Evolutionary conservation across 352 stramenopile species (phyloP).

Genomic region (Globisporangium megalacanthum): DNA sequence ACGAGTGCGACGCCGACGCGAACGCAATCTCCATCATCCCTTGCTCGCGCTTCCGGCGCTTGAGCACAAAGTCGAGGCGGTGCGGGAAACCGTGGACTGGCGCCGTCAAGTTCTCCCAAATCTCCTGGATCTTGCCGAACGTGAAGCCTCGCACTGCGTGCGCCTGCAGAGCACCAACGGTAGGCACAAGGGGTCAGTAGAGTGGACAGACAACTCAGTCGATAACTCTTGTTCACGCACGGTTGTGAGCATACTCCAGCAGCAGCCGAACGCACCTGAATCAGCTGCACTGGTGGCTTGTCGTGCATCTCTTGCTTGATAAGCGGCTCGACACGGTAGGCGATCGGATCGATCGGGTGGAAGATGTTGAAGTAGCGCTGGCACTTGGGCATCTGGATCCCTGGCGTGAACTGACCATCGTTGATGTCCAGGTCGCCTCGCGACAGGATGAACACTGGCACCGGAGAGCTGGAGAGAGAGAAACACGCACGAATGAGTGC

Average conservation of each 20-base stretch:
- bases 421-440: constrained; percentile 74
- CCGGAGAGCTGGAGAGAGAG: constrained; percentile 48
- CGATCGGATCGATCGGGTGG: constrained; percentile 90
- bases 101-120: constrained; percentile 60
- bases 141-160: constrained; percentile 55
- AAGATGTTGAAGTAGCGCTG: constrained; percentile 90
- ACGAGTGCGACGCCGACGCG: constrained; percentile 77
- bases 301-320: constrained; percentile 88
- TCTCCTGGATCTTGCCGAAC: constrained; percentile 76
- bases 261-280: constrained; percentile 33
- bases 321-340: constrained; percentile 87
- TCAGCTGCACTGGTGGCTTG: constrained; percentile 75
- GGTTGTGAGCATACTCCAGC: too few species aligned
- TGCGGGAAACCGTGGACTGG: constrained; percentile 72
- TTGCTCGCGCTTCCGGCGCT: constrained; percentile 67
- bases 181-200: not conserved
- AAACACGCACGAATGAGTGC: not conserved
- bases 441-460: constrained; percentile 79
- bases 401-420: constrained; percentile 67
- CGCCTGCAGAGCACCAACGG: constrained; percentile 20
- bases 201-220: not conserved
- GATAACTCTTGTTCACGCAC: too few species aligned
- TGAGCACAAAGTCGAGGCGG: constrained; percentile 79
- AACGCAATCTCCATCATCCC: constrained; percentile 86
- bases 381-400: constrained; percentile 77